Conservation (phyloP, 805 yeast species). For the Myxozyma neglecta region DNA sequence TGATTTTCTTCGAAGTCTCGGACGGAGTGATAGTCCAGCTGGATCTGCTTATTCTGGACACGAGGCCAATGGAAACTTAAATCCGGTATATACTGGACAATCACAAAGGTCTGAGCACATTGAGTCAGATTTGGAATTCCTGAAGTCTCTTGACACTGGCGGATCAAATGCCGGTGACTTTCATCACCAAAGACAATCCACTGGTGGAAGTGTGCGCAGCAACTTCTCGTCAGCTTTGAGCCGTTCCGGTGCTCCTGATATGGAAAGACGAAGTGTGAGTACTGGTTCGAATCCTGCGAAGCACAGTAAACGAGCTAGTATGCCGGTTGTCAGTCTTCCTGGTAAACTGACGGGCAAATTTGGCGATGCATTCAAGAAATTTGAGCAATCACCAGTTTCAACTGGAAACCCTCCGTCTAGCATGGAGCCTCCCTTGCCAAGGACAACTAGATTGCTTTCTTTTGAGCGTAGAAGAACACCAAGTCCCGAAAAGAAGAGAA, state of each 20-base stretch:
- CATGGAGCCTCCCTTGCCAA: not conserved
- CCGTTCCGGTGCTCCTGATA: not conserved
- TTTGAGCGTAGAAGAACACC: conserved; percentile 10
- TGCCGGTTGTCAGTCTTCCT: conserved; percentile 2
- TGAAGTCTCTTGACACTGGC: conserved; percentile 29
- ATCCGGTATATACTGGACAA: conserved; percentile 18
- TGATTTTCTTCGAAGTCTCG: conserved; percentile 26
- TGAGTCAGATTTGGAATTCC: conserved; percentile 27
- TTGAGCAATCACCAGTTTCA: conserved; percentile 10
- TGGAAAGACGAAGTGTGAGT: conserved; percentile 8
- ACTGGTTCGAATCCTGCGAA: conserved; percentile 12
- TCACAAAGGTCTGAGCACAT: conserved; percentile 29
- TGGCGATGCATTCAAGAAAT: conserved; percentile 28
- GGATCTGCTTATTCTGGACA: conserved; percentile 11
- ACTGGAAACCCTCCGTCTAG: not conserved
- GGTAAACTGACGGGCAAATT: conserved; percentile 23
- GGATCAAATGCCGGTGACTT: conserved; percentile 13
- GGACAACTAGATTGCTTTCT: not conserved
- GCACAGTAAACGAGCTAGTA: conserved; percentile 24
- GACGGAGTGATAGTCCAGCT: conserved; percentile 25
- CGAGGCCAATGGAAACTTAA: conserved; percentile 7
- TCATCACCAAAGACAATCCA: not conserved
- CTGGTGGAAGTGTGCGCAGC: not conserved
- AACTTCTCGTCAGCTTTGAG: not conserved
- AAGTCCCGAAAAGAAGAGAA: conserved; percentile 17